Base-by-base conservation (phyloP, 495 filamentous ascomycete species). In the Lichenothelia convexa region DNA sequence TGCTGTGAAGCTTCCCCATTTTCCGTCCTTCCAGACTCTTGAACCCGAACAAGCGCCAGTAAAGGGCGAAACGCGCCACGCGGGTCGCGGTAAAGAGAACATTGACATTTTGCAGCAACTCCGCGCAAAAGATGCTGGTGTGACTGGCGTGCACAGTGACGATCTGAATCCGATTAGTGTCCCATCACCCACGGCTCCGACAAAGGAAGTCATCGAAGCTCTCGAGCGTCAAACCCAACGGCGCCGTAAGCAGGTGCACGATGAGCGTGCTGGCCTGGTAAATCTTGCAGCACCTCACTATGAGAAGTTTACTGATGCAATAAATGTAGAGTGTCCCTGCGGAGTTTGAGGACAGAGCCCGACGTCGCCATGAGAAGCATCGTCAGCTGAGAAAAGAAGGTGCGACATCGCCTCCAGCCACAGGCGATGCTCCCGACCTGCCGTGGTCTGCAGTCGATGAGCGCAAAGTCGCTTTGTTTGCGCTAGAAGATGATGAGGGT, bases 31-130 rank as follows among this genome's bases (percentile, higher is more conserved):
- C 34, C 8, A 20, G 12, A 23, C 15, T 7, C 5, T 36, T 6
- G 6, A n/a, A 11, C 34, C 34, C 11, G 34, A 36, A 12, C 34
- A 36, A 7, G 34, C 34, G 15, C 34, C 34, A n/a, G 15, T 36
- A 4, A 20, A 23, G 11, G 34, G 26, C 2, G 21, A 12, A 18
- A 20, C 21, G 3, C 3, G 4, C 17, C 6, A 15, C n/a, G 19
- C 7, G 21, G 17, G 18, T n/a, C 19, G 22, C 22, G 34, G 34
- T 16, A 18, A 23, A n/a, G 26, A 36, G 34, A 36, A 36, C 18
- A 36, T 36, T 13, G 21, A 36, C n/a, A 18, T 36, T 11, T 17
- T 36, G 11, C 18, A 36, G 15, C 12, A 12, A 2, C 34, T 36
- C 17, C 11, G 34, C 3, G 12, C 13, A 4, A 36, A 36, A 36